phyloP scores from a whole-genome alignment of 768 basidiomycete species.

The Boletus reticuloceps region DNA sequence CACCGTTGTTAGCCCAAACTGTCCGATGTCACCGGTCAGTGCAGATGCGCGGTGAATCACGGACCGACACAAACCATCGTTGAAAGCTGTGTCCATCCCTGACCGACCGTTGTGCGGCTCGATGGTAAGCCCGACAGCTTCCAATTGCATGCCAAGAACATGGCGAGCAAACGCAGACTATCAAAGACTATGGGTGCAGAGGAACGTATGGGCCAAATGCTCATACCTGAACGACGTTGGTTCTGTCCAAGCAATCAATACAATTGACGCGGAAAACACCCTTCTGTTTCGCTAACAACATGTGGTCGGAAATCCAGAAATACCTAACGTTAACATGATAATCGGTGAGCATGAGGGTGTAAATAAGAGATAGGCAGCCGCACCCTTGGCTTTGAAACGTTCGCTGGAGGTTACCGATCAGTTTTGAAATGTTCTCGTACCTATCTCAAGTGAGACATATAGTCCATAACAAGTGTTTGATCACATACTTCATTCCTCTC shows the following conservation, averaged over 20 bases:
- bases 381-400: slow-evolving; percentile 82
- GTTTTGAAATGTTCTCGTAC: slow-evolving; percentile 87
- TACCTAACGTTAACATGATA: slow-evolving; percentile 47
- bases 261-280: slow-evolving; percentile 91
- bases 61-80: slow-evolving; percentile 54
- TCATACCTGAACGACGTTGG: slow-evolving; percentile 86
- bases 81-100: slow-evolving; percentile 73
- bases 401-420: slow-evolving; percentile 67
- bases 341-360: neutral
- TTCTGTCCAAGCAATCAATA: slow-evolving; percentile 93
- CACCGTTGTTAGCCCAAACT: slow-evolving; percentile 99
- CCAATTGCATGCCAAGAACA: slow-evolving; percentile 71
- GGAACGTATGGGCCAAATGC: neutral
- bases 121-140: slow-evolving; percentile 66
- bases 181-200: slow-evolving; percentile 4
- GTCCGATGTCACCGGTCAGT: neutral
- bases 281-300: slow-evolving; percentile 74
- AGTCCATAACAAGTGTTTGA: neutral
- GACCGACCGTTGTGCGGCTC: slow-evolving; percentile 51
- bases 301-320: slow-evolving; percentile 75
- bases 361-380: slow-evolving; percentile 6
- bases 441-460: slow-evolving; percentile 33
- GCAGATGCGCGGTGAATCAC: neutral
- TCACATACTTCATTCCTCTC: slow-evolving; percentile 84
- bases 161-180: slow-evolving; percentile 91